Evolutionary conservation across 208 protist genomes (phyloP).

Genomic region (Entamoeba moshkovskii): DNA sequence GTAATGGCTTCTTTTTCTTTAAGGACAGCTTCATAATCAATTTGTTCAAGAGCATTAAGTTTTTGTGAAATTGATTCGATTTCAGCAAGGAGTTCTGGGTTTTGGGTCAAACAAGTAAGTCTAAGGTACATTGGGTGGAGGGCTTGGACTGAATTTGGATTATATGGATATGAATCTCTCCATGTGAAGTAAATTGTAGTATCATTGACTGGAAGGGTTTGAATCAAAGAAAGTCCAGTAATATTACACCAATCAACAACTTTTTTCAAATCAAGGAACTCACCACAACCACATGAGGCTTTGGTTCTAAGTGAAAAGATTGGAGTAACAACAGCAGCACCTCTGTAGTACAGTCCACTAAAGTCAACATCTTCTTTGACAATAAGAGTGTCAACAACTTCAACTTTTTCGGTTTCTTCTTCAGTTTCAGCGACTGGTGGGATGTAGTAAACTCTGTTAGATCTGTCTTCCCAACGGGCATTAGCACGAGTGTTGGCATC

Average conservation of each 20-base stretch:
- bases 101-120: slow-evolving; percentile 21
- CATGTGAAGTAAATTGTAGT: slow-evolving; percentile 38
- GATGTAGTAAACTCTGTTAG: not conserved
- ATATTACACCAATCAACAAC: slow-evolving; percentile 30
- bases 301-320: slow-evolving; percentile 50
- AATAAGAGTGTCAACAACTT: not conserved
- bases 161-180: slow-evolving; percentile 55
- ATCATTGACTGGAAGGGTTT: slow-evolving; percentile 55
- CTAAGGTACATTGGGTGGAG: slow-evolving; percentile 55
- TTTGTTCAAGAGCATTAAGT: not conserved
- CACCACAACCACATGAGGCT: slow-evolving; percentile 48
- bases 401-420: not conserved
- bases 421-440: not conserved
- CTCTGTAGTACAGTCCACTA: not conserved
- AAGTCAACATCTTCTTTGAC: not conserved
- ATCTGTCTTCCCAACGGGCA: not conserved
- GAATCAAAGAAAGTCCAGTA: slow-evolving; percentile 40
- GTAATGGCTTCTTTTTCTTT: not conserved
- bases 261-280: slow-evolving; percentile 49
- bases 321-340: slow-evolving; percentile 43
- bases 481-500: not conserved
- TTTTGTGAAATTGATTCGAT: not conserved
- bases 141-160: slow-evolving; percentile 46
- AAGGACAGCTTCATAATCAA: slow-evolving; percentile 41
- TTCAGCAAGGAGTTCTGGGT: slow-evolving; percentile 19